Evolutionary conservation across 768 basidiomycete genomes (phyloP).

Genomic region (Rhizopogon vesiculosus): DNA sequence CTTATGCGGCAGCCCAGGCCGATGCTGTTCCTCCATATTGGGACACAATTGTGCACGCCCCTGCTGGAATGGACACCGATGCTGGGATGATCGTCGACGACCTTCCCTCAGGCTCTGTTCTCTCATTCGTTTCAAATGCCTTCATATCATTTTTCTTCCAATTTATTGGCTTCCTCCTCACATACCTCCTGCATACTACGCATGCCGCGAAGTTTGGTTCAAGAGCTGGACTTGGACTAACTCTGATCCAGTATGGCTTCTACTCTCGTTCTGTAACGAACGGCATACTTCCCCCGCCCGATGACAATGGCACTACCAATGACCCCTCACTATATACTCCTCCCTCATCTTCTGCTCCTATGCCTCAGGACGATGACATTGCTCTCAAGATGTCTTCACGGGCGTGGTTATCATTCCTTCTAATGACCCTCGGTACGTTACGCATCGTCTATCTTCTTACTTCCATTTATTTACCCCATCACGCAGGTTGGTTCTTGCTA

Average conservation of each 20-base stretch:
- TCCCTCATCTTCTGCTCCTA: slow-evolving; percentile 16
- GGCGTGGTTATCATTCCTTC: slow-evolving; percentile 88
- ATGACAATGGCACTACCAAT: slow-evolving; percentile 12
- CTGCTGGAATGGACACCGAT: slow-evolving; percentile 42
- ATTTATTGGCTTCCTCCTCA: slow-evolving; percentile 89
- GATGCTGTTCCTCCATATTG: slow-evolving; percentile 95
- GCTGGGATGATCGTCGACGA: slow-evolving; percentile 86
- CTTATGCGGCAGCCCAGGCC: slow-evolving; percentile 82
- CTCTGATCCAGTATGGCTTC: slow-evolving; percentile 90
- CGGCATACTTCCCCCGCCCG: slow-evolving; percentile 21
- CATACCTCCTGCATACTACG: slow-evolving; percentile 86
- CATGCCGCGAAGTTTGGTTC: slow-evolving; percentile 94
- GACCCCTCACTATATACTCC: slow-evolving; percentile 17
- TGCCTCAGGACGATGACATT: slow-evolving; percentile 6
- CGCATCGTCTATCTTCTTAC: neutral
- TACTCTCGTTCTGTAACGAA: slow-evolving; percentile 46
- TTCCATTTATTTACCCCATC: neutral
- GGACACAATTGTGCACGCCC: slow-evolving; percentile 93
- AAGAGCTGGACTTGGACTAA: slow-evolving; percentile 92
- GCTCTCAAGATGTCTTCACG: slow-evolving; percentile 45
- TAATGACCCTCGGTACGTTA: slow-evolving; percentile 78
- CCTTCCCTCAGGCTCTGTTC: slow-evolving; percentile 75
- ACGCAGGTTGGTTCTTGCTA: slow-evolving; percentile 83
- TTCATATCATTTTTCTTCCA: slow-evolving; percentile 96
- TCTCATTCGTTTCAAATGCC: slow-evolving; percentile 71